Evolutionary conservation across 192 early-diverging fungal genomes (phyloP), one percentile per base, ranked within the genome.

Genomic region (Podila epicladia): DNA sequence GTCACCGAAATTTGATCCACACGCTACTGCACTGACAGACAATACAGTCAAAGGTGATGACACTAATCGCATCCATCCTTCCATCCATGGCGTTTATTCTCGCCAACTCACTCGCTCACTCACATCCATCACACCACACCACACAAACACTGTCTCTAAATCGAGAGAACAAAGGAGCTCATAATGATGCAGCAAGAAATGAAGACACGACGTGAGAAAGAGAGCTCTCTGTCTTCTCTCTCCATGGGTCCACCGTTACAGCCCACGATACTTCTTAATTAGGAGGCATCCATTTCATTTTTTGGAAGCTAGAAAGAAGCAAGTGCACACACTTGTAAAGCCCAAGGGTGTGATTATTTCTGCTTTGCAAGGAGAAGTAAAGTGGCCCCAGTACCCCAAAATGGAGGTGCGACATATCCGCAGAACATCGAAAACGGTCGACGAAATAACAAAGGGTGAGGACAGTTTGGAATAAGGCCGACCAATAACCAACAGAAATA

Each of bases 381-480:
- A 65, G 33, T 17, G 24, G 15, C 33, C 33, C 33, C 33, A 33
- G 33, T 33, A 33, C 6, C 33, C 33, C n/a, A n/a, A n/a, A 33
- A 5, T 4, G 61, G 13, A 26, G 35, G 45, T 15, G 8, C 11
- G 32, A 51, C 58, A 17, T 64, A 22, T 13, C 24, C 38, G 12
- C 12, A 12, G 2, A 41, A 41, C 12, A 41, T 41, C 12, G 38
- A 41, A 41, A 32, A 29, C 12, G 20, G 20, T n/a, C 32, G 19
- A 17, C 35, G 19, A 62, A 35, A 38, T 29, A 33, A 33, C 33
- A 33, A 33, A 33, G 33, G 33, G 33, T 7, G 33, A 38, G 62
- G 33, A 41, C 41, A 63, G 62, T 63, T 63, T 63, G 62, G 35
- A 63, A 63, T 38, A 63, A 15, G 37, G 33, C 62, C 62, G 26